These are phyloP conservation scores for Lasiosphaeria hispida DNA, from an alignment of 495 filamentous ascomycete genomes.

Conservation along the genomic window DNA sequence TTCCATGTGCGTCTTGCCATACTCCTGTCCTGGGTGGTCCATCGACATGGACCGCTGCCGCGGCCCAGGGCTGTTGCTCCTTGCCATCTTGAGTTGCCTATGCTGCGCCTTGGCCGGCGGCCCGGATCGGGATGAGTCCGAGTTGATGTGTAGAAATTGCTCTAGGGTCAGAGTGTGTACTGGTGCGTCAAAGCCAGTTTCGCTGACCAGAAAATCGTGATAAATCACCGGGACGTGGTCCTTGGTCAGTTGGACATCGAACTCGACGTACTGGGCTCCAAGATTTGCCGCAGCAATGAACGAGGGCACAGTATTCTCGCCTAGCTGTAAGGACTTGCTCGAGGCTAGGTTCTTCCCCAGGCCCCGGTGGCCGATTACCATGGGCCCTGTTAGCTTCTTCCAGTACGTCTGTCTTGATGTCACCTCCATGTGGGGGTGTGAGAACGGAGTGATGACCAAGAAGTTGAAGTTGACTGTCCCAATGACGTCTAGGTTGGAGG, in stretches of 20 bases:
- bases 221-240: slow-evolving; percentile 99
- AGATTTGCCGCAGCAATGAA: slow-evolving; percentile 95
- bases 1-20: slow-evolving; percentile 55
- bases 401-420: slow-evolving; percentile 91
- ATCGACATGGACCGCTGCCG: slow-evolving; percentile 49
- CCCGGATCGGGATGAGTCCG: slow-evolving; percentile 35
- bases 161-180: slow-evolving; percentile 93
- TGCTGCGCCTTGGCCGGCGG: slow-evolving; percentile 23
- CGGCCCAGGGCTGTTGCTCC: slow-evolving; percentile 35
- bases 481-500: slow-evolving; percentile 82
- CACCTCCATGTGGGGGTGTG: slow-evolving; percentile 88
- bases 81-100: slow-evolving; percentile 26
- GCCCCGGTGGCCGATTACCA: slow-evolving; percentile 93
- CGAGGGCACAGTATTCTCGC: slow-evolving; percentile 92
- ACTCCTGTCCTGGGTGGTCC: slow-evolving; percentile 24
- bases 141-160: slow-evolving; percentile 86
- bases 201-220: slow-evolving; percentile 97
- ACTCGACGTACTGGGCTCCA: slow-evolving; percentile 88
- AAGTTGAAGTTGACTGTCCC: slow-evolving; percentile 96
- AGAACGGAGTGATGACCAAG: slow-evolving; percentile 89
- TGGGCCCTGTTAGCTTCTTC: slow-evolving; percentile 67
- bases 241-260: slow-evolving; percentile 96
- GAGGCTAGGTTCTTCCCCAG: slow-evolving; percentile 86
- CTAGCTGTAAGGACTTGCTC: slow-evolving; percentile 83
- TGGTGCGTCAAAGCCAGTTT: slow-evolving; percentile 96